phyloP scores from a whole-genome alignment of 257 asterid species.

The Verbascum thapsus region DNA sequence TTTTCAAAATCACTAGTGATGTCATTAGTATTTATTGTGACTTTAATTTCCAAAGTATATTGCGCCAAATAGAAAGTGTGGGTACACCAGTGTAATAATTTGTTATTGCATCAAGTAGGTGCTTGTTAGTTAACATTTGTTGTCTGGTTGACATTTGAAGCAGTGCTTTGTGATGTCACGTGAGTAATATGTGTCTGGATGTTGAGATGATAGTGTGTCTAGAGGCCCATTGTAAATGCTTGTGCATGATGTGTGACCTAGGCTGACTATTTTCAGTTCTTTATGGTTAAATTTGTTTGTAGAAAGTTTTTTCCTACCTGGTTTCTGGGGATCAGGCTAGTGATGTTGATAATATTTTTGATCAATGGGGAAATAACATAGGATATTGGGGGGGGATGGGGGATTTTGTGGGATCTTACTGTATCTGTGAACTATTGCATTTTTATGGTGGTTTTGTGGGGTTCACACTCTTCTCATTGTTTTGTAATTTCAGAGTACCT shows the following conservation, averaged over 20 bases:
- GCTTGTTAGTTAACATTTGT: conserved; percentile 1
- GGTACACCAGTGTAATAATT: conserved; percentile 5
- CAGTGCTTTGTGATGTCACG: conserved; percentile 8
- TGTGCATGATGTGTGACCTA: conserved; percentile 19
- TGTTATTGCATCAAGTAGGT: background rate
- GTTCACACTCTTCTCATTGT: conserved; percentile 48
- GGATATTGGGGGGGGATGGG: conserved; percentile 22
- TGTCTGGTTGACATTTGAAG: conserved; percentile 1
- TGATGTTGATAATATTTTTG: too few species aligned
- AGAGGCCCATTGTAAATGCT: background rate
- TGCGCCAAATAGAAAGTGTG: background rate
- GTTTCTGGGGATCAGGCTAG: conserved; percentile 22
- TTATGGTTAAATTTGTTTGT: conserved; percentile 13
- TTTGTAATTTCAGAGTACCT: conserved; percentile 83
- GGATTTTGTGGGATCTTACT: conserved; percentile 28
- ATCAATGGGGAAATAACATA: conserved; percentile 22
- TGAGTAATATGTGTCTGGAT: conserved; percentile 11
- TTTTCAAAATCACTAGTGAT: conserved; percentile 9
- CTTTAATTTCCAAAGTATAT: conserved; percentile 14
- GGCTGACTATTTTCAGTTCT: conserved; percentile 19
- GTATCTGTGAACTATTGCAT: conserved; percentile 30
- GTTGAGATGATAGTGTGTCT: background rate
- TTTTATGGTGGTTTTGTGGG: conserved; percentile 39
- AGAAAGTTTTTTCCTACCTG: conserved; percentile 8
- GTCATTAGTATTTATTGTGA: background rate